Evolutionary conservation across 1,139 yeast genomes (phyloP), one percentile per base, ranked within the genome.

Genomic region (Pichia sp.): DNA sequence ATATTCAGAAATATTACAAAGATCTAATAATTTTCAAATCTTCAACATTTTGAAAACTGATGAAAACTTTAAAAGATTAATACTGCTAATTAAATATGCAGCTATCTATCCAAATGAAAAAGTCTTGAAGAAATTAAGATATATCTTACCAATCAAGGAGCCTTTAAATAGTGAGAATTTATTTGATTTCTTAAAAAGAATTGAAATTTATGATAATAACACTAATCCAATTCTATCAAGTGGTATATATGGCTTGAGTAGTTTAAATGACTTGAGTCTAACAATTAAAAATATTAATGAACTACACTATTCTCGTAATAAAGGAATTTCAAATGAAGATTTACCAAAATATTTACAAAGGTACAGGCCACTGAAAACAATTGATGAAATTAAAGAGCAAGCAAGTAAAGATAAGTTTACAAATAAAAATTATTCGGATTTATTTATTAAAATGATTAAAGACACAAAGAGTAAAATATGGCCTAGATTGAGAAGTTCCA

Each of bases 71-170:
- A 48, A 43, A 18, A 44, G 47, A 15, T 41, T 61, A n/a, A 48
- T 62, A 11, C 42, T 54, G n/a, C 50, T 59, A 25, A 55, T 64
- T 25, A 56, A 57, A 45, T 61, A 59, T 36, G 50, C 59, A 9
- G 54, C 61, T 13, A 53, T 53, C 23, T 54, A 63, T 46, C 66
- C 67, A 12, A 61, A 64, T 49, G 3, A 41, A 40, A 13, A 39
- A 63, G 11, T 20, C 20, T 30, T 49, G 3, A 29, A 37, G 1
- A 53, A 57, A 43, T 41, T 60, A n/a, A 15, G 20, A 20, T 15
- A 37, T 7, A 20, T 56, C 3, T 34, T 50, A 12, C 47, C 52
- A 2, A 20, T 44, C 7, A 36, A 41, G 20, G 18, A 16, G 7
- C 25, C 22, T 6, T 16, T 46, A 6, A 44, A 44, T 4, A 44